Base-by-base conservation (phyloP, 805 yeast genomes). In the Dipodascus albidus region DNA sequence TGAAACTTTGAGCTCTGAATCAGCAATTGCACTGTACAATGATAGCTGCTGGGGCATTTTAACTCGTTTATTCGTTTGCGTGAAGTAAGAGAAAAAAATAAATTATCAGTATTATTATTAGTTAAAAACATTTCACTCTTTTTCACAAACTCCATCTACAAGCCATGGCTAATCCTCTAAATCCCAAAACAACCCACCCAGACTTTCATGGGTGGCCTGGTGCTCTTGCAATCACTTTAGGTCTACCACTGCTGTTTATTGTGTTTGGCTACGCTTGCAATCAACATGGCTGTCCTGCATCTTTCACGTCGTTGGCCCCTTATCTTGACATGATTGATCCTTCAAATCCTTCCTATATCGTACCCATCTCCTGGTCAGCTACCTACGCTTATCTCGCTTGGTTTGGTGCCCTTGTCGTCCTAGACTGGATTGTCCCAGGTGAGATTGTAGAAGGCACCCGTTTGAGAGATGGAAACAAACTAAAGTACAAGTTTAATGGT, bases 151-250 rank as follows among this genome's bases (percentile, higher is more conserved):
- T 38, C 44, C 44, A 47, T n/a, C 19, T 8, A 11, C 31, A 21
- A 17, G 27, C 31, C 8, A 47, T 11, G 31, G 15, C 24, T 9
- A 47, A 22, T 17, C 31, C 49, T 22, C 60, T 67, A 52, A 91
- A 91, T 63, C 97, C 97, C 2, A 66, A 63, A 49, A 87, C 97
- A 0, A 72, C 68, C 2, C 78, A 81, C 49, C 71, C 73, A 55
- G 98, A 91, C 67, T 91, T 91, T 67, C 76, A 77, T 31, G 99
- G 99, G 0, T 67, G 76, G 2, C 66, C 77, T 0, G 99, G 99
- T 2, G 88, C 93, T 0, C 47, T 80, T 1, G 75, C 73, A 2
- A 78, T 91, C 54, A 70, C 91, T 0, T 15, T 80, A 1, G 84
- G 84, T 0, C 72, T 91, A 22, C 96, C 97, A 0, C 48, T 74